phyloP scores from a whole-genome alignment of 768 basidiomycete species.

The Kockovaella imperatae region DNA sequence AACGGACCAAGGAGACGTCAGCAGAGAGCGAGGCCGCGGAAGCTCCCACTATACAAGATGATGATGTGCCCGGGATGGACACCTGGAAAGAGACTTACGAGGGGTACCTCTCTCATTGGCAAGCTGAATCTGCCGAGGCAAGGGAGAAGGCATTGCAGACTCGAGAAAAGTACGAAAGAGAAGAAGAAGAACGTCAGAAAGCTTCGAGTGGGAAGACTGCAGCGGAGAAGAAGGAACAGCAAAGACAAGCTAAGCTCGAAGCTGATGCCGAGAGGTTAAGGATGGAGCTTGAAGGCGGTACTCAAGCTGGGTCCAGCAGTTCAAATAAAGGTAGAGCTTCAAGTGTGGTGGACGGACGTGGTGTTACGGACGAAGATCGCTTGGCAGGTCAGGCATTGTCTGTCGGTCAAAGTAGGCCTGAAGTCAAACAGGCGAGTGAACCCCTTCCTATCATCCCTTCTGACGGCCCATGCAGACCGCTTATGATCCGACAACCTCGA shows the following conservation, averaged over 20 bases:
- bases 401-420: constrained; percentile 4
- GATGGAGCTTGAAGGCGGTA: constrained; percentile 15
- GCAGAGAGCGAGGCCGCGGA: constrained; percentile 18
- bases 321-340: constrained; percentile 18
- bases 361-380: constrained; percentile 18
- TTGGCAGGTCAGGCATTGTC: constrained; percentile 10
- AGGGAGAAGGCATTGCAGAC: constrained; percentile 32
- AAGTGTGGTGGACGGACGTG: constrained; percentile 32
- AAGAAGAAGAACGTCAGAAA: constrained; percentile 18
- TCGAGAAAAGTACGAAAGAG: constrained; percentile 27
- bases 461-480: constrained; percentile 9
- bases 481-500: constrained; percentile 35
- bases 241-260: constrained; percentile 3
- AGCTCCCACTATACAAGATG: constrained; percentile 47
- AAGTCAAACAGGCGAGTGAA: constrained; percentile 15
- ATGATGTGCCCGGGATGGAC: constrained; percentile 25
- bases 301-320: neutral
- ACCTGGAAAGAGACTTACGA: constrained; percentile 34
- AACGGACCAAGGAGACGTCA: constrained; percentile 12
- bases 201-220: constrained; percentile 13
- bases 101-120: constrained; percentile 20
- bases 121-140: constrained; percentile 32
- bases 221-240: constrained; percentile 12
- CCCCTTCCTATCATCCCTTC: neutral
- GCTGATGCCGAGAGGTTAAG: constrained; percentile 17